Evolutionary conservation across 2,329 filamentous ascomycete genomes (phyloP), one percentile per base, ranked within the genome.

Genomic region (Aureobasidium lini): DNA sequence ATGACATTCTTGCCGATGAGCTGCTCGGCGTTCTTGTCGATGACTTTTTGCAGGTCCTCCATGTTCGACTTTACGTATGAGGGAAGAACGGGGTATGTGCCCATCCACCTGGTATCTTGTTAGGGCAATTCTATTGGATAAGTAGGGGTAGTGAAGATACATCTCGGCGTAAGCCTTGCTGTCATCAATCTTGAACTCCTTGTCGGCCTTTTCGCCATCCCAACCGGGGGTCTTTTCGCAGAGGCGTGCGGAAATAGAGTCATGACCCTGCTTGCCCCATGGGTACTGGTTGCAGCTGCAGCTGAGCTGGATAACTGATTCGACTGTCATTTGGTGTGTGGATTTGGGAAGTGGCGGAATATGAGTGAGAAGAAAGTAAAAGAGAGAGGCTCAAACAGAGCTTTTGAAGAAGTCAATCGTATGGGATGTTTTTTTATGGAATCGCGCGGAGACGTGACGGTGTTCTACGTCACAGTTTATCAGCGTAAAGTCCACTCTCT

Each of bases 41-140:
- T 73, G 15, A 88, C 80, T 23, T 87, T 80, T 62, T 84, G 80
- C 1, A 92, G 79, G 31, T 81, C 75, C 0, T 82, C 86, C 23
- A 87, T 73, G 1, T 88, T 76, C 9, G 42, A 47, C 34, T 47
- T 57, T 31, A 57, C 54, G 57, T 83, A 82, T 1, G 85, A 87
- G 0, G 87, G 87, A 29, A 86, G 81, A 40, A 83, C 83, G 0
- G 87, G 86, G 68, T 91, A 90, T 46, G 88, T 89, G 4, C 86
- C 87, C 76, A 90, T 87, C 87, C 87, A 90, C 79, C 66, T 68
- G 57, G 37, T 2, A 0, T 32, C 16, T 37, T 71, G 54, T 54
- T 6, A 64, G 59, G 11, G 28, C 11, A 8, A 36, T 11, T 37
- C 13, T 4, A n/a, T n/a, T 31, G 40, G 32, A 37, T 4, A 13